A percentile compares a stretch with the other conserved stretches of the same genome.
These are phyloP conservation scores for Suhomyces ambrosiae DNA, from an alignment of 1,139 yeast species.

Conservation along the genomic window DNA sequence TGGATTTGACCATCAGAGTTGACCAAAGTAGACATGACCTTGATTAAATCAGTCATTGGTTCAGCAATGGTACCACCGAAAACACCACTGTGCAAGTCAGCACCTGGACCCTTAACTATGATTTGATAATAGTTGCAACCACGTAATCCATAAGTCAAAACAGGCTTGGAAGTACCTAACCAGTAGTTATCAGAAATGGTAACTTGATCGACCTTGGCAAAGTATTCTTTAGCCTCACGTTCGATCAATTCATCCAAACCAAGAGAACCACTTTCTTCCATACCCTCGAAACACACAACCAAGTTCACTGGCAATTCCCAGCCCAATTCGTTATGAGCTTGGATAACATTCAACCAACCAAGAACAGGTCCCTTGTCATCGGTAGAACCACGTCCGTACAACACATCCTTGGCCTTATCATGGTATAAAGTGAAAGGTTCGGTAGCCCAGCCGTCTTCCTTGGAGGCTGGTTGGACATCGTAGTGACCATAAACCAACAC, in stretches of 20 bases:
- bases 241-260: conserved; percentile 86
- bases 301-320: conserved; percentile 92
- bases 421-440: conserved; percentile 79
- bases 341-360: conserved; percentile 92
- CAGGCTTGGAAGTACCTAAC: conserved; percentile 97
- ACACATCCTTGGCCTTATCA: conserved; percentile 59
- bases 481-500: conserved; percentile 94
- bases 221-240: conserved; percentile 74
- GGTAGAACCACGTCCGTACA: conserved; percentile 92
- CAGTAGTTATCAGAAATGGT: conserved; percentile 98
- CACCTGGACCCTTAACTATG: conserved; percentile 84
- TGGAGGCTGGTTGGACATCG: conserved; percentile 94
- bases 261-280: conserved; percentile 97
- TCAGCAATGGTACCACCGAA: conserved; percentile 98
- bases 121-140: conserved; percentile 94
- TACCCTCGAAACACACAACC: conserved; percentile 93
- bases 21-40: conserved; percentile 75
- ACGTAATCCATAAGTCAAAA: conserved; percentile 93
- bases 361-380: conserved; percentile 98
- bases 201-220: conserved; percentile 87
- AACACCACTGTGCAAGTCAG: conserved; percentile 96
- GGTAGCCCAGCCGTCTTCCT: conserved; percentile 93
- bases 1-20: conserved; percentile 77
- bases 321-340: conserved; percentile 85
- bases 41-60: conserved; percentile 92